Evolutionary conservation across 202 grass and related monocot genomes (phyloP).

Genomic region (Brachypodium distachyon): DNA sequence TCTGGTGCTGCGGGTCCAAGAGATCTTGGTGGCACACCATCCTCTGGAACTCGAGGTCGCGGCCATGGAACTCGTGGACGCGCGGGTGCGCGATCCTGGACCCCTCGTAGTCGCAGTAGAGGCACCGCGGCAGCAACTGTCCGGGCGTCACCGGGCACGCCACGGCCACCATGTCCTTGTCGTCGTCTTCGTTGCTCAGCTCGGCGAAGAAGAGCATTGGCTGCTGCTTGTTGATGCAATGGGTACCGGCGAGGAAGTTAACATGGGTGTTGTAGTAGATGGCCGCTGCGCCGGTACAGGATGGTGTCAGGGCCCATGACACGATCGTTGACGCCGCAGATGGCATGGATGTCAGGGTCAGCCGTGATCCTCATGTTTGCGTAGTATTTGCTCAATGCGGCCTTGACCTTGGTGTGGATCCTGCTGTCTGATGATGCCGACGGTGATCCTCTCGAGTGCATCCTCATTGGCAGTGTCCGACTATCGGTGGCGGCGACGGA

Average conservation of each 20-base stretch:
- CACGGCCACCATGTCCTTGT: not conserved
- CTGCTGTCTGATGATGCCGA: not conserved
- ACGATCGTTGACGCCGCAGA: not conserved
- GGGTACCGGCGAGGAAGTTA: not conserved
- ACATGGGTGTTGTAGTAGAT: not conserved
- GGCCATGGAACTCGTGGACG: not conserved
- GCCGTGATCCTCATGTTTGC: too few relatives aligned
- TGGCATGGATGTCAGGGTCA: not conserved
- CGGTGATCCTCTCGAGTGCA: too few relatives aligned
- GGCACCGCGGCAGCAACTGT: not conserved
- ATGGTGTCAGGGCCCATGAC: not conserved
- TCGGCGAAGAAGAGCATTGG: not conserved
- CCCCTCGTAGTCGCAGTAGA: not conserved
- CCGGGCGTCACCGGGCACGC: not conserved
- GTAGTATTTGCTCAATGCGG: not conserved
- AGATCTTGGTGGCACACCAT: not conserved
- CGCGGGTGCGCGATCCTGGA: not conserved
- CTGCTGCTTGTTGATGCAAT: not conserved
- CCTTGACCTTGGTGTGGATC: not conserved
- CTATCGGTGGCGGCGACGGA: too few relatives aligned
- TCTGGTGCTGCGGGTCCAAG: not conserved
- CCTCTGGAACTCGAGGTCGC: not conserved
- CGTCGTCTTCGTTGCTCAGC: not conserved
- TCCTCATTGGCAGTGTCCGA: too few relatives aligned
- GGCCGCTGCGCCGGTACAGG: not conserved